Evolutionary conservation across 2,329 filamentous ascomycete species (phyloP).

Genomic region (Aureobasidium vineae): DNA sequence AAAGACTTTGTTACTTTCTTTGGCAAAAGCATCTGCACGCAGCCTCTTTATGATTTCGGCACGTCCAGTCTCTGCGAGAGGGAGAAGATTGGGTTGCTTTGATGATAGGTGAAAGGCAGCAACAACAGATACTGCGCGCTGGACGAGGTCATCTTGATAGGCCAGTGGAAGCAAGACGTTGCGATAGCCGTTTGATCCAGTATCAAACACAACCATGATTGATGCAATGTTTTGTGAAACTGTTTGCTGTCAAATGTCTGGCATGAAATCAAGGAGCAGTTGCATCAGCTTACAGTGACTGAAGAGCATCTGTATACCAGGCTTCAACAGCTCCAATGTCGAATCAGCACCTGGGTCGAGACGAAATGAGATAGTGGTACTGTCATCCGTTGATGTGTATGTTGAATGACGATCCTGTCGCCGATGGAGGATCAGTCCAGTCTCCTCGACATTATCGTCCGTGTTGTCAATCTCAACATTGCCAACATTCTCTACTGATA

Average conservation of each 20-base stretch:
- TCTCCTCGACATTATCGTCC: neutral
- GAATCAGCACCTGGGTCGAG: neutral
- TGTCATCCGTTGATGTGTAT: neutral
- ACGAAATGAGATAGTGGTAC: neutral
- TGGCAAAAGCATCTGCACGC: conserved; percentile 37
- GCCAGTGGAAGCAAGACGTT: conserved; percentile 45
- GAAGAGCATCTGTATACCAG: conserved; percentile 20
- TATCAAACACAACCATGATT: conserved; percentile 45
- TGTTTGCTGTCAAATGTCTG: neutral
- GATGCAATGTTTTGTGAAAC: conserved; percentile 42
- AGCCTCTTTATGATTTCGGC: conserved; percentile 41
- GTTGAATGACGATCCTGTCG: neutral
- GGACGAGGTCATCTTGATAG: conserved; percentile 40
- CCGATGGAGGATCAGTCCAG: neutral
- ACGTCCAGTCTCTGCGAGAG: conserved; percentile 40
- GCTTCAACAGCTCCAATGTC: conserved; percentile 10
- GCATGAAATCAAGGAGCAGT: neutral
- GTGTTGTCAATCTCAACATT: no score
- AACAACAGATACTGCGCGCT: conserved; percentile 43
- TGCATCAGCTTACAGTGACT: conserved; percentile 2
- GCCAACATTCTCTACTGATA: neutral
- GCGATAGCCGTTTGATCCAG: conserved; percentile 42
- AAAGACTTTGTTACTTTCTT: conserved; percentile 38
- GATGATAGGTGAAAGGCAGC: conserved; percentile 44
- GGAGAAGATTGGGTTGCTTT: conserved; percentile 36